Base-by-base conservation (phyloP, 352 stramenopile genomes). In the Globisporangium cystogenes region DNA sequence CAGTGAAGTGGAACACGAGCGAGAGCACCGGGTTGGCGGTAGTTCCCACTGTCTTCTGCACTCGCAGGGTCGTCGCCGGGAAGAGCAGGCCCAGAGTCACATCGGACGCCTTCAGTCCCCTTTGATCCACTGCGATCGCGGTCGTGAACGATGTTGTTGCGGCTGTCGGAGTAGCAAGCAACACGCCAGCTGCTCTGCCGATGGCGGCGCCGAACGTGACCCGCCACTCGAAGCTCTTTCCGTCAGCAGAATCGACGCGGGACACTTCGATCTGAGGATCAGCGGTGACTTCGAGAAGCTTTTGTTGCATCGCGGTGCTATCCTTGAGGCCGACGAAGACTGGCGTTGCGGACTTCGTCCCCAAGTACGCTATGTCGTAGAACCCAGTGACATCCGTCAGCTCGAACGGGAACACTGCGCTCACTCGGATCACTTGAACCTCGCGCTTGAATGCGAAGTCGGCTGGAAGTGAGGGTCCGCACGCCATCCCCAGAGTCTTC, bases 211-310 rank as follows among this genome's bases (percentile, higher is more conserved):
- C 48, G 35, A 66, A 66, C 14, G 59, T 66, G 18, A 66, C 45
- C 5, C 41, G 47, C 59, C 59, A 66, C 49, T 59, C 47, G 20
- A 66, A 66, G n/a, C 46, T 44, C 11, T 48, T 37, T 7, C 52
- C 49, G 8, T 36, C 42, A 18, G 11, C 18, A 8, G 47, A 48
- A 18, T 57, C 54, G 12, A 40, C 11, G n/a, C 48, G 55, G 16
- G 59, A 59, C 10, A 62, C 48, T 36, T 62, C 42, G 11, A 66
- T 42, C 6, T 33, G 40, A n/a, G 55, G 18, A 20, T 51, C 54
- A 1, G 48, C 10, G 7, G 58, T n/a, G 23, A 66, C 35, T n/a
- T 58, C 54, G 0, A 62, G 35, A 11, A 62, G 48, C 26, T 51
- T 55, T 31, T 43, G 23, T 7, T 33, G 55, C 55, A 62, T 62